phyloP scores from a whole-genome alignment of 106 monocot genomes.

The Acorus calamus region DNA sequence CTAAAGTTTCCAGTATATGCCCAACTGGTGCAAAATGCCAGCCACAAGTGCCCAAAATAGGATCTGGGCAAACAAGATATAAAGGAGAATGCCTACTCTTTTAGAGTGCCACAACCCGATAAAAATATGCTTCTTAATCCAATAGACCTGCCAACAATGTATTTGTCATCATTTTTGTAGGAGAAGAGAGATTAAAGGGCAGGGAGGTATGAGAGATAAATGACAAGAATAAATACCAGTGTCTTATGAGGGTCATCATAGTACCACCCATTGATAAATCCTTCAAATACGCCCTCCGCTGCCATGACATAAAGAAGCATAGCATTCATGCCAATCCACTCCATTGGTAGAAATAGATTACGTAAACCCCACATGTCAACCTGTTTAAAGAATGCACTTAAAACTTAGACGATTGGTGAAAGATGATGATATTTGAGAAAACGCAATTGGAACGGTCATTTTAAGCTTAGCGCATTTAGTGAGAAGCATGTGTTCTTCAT shows the following conservation, averaged over 20 bases:
- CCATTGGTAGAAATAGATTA: conserved; percentile 49
- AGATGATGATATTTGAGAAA: too few relatives aligned
- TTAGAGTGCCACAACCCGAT: conserved; percentile 65
- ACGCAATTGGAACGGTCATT: too few relatives aligned
- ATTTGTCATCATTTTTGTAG: not conserved
- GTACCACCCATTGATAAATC: conserved; percentile 73
- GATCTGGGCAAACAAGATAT: conserved; percentile 84
- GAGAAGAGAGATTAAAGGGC: not conserved
- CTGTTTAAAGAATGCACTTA: conserved; percentile 10
- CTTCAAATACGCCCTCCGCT: conserved; percentile 80
- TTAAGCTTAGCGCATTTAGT: too few relatives aligned
- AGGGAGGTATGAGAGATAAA: not conserved
- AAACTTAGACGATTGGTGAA: too few relatives aligned
- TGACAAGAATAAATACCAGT: conserved; percentile 28
- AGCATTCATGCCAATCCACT: conserved; percentile 93
- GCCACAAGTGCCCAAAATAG: conserved; percentile 71
- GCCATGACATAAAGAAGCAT: conserved; percentile 96
- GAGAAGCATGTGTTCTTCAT: too few relatives aligned
- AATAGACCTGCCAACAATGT: conserved; percentile 50
- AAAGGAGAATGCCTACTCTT: conserved; percentile 69
- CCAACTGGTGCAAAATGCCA: conserved; percentile 48
- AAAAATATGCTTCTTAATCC: conserved; percentile 73
- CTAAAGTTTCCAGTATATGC: conserved; percentile 82
- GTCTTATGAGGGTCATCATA: conserved; percentile 72
- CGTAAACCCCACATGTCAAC: conserved; percentile 54